phyloP scores from a whole-genome alignment of 2,329 filamentous ascomycete genomes.

The Aspergillus sp. region DNA sequence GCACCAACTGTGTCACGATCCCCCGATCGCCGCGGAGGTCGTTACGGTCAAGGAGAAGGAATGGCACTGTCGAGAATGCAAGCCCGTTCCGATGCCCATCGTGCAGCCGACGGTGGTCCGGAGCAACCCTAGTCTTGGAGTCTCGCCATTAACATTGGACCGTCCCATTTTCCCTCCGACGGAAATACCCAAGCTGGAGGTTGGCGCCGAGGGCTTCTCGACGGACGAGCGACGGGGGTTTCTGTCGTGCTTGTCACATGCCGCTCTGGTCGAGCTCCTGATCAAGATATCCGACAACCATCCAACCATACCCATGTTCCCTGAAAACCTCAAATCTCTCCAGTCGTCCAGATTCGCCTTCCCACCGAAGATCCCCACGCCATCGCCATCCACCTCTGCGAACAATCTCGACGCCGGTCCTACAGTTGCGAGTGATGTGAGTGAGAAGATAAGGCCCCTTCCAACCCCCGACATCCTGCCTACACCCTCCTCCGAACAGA shows the following conservation, averaged over 20 bases:
- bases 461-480: conserved; percentile 1
- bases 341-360: conserved; percentile 23
- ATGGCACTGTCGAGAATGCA: conserved; percentile 70
- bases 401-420: conserved; percentile 1
- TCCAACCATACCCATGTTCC: conserved; percentile 67
- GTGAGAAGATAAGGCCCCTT: not conserved
- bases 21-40: conserved; percentile 68
- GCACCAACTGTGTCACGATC: conserved; percentile 80
- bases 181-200: conserved; percentile 18
- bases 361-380: conserved; percentile 8
- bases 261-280: conserved; percentile 64
- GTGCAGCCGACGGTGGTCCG: conserved; percentile 38
- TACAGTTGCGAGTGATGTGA: not conserved
- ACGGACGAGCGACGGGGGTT: conserved; percentile 59
- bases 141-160: not conserved
- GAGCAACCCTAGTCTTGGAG: conserved; percentile 23
- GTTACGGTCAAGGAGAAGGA: conserved; percentile 65
- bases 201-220: conserved; percentile 29
- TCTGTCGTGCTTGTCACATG: conserved; percentile 59
- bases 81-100: conserved; percentile 47
- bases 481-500: conserved; percentile 3
- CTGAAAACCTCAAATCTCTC: conserved; percentile 31
- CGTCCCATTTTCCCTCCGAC: conserved; percentile 15
- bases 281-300: conserved; percentile 61
- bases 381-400: conserved; percentile 2